These are phyloP conservation scores for Taiwanofungus camphoratus DNA, from an alignment of 1,284 basidiomycete genomes.

Conservation along the genomic window DNA sequence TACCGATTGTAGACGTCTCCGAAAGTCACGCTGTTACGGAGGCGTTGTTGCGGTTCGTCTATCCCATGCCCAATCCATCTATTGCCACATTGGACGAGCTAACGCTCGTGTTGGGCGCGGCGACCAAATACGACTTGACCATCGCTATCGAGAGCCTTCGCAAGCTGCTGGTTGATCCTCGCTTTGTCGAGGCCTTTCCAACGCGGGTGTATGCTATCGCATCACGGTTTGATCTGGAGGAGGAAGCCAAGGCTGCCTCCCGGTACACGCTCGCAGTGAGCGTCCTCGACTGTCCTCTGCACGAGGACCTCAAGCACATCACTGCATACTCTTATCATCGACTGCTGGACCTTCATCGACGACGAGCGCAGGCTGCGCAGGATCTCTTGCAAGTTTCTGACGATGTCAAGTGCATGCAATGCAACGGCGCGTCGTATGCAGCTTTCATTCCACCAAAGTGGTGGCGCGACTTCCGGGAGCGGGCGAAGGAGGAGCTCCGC, in stretches of 20 bases:
- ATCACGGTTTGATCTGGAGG: constrained; percentile 55
- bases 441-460: constrained; percentile 52
- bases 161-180: constrained; percentile 42
- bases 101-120: constrained; percentile 43
- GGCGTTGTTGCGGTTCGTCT: constrained; percentile 47
- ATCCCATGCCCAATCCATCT: constrained; percentile 29
- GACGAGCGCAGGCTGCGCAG: constrained; percentile 43
- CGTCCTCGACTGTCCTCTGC: constrained; percentile 47
- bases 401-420: constrained; percentile 60
- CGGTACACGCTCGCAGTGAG: constrained; percentile 48
- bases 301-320: constrained; percentile 61
- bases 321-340: constrained; percentile 60
- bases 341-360: constrained; percentile 53
- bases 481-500: constrained; percentile 51
- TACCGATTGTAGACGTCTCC: constrained; percentile 50
- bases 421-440: constrained; percentile 47
- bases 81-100: constrained; percentile 45
- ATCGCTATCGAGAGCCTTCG: constrained; percentile 43
- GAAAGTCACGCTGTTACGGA: constrained; percentile 43
- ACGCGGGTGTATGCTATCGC: constrained; percentile 67
- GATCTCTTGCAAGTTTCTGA: constrained; percentile 40
- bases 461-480: constrained; percentile 56
- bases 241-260: constrained; percentile 36
- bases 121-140: constrained; percentile 59
- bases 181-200: constrained; percentile 43